Evolutionary conservation across 352 stramenopile genomes (phyloP), one percentile per base, ranked within the genome.

Genomic region (Phytophthora foliorum): DNA sequence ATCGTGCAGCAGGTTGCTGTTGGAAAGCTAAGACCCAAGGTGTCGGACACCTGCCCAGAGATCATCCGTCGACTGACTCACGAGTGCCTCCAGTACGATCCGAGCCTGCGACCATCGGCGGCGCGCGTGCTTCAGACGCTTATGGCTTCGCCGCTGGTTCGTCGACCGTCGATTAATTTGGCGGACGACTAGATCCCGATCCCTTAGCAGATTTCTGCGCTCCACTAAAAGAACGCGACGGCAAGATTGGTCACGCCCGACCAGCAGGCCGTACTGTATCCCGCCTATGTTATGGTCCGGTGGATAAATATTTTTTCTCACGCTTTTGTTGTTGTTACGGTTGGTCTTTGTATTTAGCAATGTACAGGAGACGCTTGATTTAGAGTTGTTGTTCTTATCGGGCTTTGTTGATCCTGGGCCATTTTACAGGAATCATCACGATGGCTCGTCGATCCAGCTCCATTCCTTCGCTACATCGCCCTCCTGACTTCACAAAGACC

Each of bases 1-100:
- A 95, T 95, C 52, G 84, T 95, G 22, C 81, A 90, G 53, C 82
- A 91, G 46, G 88, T 95, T 36, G 84, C 88, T 22, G 81, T 94
- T 25, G 86, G 84, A 63, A 93, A 93, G 57, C 69, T 94, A 36
- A 75, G 81, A 10, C 88, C 88, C 19, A 92, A 89, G 66, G 85
- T 94, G 36, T 92, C 82, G 9, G 82, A 90, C 45, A 78, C 82
- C 8, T 95, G 88, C 41, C 88, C 88, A 0, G 84, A 94, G n/a
- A 82, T 91, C 16, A 92, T 95, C 29, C 86, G 82, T 36, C 84
- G 84, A 13, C 67, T 95, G 34, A 86, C 85, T 21, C 85, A 93
- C 68, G 83, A 92, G 56, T 95, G 88, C 22, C 81, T 95, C 22
- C 86, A 94, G 67, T 93, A 89, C 24, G 88, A 95, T 58, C 84